Evolutionary conservation across 1,284 basidiomycete genomes (phyloP), one percentile per base, ranked within the genome.

Genomic region (Ceratobasidium sp.): DNA sequence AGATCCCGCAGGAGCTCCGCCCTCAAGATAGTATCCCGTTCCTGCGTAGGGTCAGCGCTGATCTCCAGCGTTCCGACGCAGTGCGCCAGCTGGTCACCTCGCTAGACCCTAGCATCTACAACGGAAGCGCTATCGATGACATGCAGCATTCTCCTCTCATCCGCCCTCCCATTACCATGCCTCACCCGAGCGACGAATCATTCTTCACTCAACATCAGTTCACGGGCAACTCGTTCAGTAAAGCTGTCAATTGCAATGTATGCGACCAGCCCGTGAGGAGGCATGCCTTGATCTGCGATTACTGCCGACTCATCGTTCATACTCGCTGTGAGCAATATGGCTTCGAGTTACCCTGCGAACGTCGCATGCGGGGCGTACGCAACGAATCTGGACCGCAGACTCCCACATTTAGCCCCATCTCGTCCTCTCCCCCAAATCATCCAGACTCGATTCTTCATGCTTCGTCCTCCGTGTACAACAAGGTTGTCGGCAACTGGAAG

Each of bases 1-100:
- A 42, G 64, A 44, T 79, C 77, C 80, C n/a, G 9, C 80, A 95
- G 93, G 92, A 93, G 79, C 85, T 96, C 28, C 92, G 94, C 26
- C 93, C 93, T 50, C 94, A 98, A 83, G 97, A 98, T 82, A 96
- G 94, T 81, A 94, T 98, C 50, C 96, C 96, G 3, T 98, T 97
- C 88, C 87, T 97, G 28, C 92, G 95, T 23, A 92, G 96, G 3
- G 93, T 97, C 83, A 97, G 94, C 83, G 89, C 91, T 78, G 96
- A 97, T 81, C 84, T 95, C 75, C 92, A 94, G 78, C 92, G 93
- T 82, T 87, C 90, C 3, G 86, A 87, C 10, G 85, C 69, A 15
- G 77, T 68, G 15, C 76, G 71, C 23, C 78, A 79, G 20, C 28
- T 80, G 46, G 68, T 66, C 9, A 74, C 67, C 26, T 69, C 68